Percentiles rank a stretch among this genome's conserved stretches.
These are phyloP conservation scores for Wickerhamomyces sydowiorum DNA, from an alignment of 805 yeast genomes.

Conservation along the genomic window DNA sequence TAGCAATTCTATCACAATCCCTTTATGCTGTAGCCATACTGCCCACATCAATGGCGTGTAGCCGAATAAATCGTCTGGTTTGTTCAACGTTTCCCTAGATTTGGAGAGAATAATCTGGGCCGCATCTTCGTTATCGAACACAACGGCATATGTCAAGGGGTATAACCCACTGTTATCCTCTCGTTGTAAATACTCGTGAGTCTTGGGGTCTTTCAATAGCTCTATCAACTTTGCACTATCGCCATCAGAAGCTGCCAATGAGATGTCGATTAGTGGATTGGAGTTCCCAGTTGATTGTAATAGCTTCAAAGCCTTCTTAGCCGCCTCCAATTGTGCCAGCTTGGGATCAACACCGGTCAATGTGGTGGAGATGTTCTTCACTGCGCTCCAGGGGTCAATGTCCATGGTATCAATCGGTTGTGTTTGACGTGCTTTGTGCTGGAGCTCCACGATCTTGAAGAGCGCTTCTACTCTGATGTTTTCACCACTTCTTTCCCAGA, in stretches of 20 bases:
- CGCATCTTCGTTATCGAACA: slow-evolving; percentile 42
- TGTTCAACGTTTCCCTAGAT: slow-evolving; percentile 42
- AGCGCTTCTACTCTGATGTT: too few species aligned
- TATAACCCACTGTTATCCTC: slow-evolving; percentile 37
- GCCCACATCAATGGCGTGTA: slow-evolving; percentile 88
- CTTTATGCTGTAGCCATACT: slow-evolving; percentile 51
- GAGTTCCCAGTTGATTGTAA: slow-evolving; percentile 19
- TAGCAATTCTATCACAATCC: slow-evolving; percentile 50
- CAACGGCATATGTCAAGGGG: slow-evolving; percentile 48
- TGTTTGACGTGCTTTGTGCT: too few species aligned
- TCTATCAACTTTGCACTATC: slow-evolving; percentile 18
- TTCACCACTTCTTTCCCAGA: too few species aligned
- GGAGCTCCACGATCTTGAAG: too few species aligned
- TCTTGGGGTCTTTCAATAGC: slow-evolving; percentile 23
- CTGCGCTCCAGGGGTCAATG: slow-evolving; percentile 28
- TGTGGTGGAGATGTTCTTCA: slow-evolving; percentile 15
- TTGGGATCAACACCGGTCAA: slow-evolving; percentile 21
- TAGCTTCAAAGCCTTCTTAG: slow-evolving; percentile 28
- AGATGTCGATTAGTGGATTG: slow-evolving; percentile 27
- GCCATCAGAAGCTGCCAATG: slow-evolving; percentile 34
- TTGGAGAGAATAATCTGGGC: slow-evolving; percentile 40
- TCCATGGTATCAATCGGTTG: slow-evolving; percentile 1
- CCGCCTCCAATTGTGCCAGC: slow-evolving; percentile 28
- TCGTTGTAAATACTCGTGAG: slow-evolving; percentile 20
- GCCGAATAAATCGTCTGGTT: slow-evolving; percentile 41